Evolutionary conservation across 2,329 filamentous ascomycete species (phyloP).

Genomic region (Daldinia eschscholtzii): DNA sequence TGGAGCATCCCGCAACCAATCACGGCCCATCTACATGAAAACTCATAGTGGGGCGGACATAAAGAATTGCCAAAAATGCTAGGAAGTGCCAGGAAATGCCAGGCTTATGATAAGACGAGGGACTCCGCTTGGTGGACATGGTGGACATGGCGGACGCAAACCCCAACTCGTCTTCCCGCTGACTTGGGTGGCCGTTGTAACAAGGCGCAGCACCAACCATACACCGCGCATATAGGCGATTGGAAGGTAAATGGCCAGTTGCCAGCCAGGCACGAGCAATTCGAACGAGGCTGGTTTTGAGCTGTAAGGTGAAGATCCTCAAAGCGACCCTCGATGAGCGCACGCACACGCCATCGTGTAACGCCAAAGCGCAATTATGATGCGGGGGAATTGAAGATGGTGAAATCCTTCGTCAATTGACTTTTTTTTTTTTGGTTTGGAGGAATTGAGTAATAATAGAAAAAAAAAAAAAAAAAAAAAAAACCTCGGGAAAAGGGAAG

Average conservation of each 20-base stretch:
- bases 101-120: conserved; percentile 42
- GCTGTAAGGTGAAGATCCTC: conserved; percentile 15
- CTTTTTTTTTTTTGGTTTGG: neutral
- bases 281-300: conserved; percentile 27
- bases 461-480: neutral
- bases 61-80: conserved; percentile 4
- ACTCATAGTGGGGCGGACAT: conserved; percentile 31
- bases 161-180: conserved; percentile 23
- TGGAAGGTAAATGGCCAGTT: conserved; percentile 22
- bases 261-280: conserved; percentile 32
- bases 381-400: conserved; percentile 36
- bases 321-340: neutral
- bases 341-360: conserved; percentile 37
- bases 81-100: neutral
- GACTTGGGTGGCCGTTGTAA: conserved; percentile 30
- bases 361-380: conserved; percentile 36
- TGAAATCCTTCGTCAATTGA: conserved; percentile 27
- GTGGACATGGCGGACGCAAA: conserved; percentile 24
- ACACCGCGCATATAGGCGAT: conserved; percentile 16
- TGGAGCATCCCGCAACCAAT: conserved; percentile 41
- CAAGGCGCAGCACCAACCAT: conserved; percentile 25
- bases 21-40: conserved; percentile 21
- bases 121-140: conserved; percentile 39
- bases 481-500: neutral
- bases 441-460: neutral